Evolutionary conservation across 768 basidiomycete species (phyloP).

Genomic region (Boletus reticuloceps): DNA sequence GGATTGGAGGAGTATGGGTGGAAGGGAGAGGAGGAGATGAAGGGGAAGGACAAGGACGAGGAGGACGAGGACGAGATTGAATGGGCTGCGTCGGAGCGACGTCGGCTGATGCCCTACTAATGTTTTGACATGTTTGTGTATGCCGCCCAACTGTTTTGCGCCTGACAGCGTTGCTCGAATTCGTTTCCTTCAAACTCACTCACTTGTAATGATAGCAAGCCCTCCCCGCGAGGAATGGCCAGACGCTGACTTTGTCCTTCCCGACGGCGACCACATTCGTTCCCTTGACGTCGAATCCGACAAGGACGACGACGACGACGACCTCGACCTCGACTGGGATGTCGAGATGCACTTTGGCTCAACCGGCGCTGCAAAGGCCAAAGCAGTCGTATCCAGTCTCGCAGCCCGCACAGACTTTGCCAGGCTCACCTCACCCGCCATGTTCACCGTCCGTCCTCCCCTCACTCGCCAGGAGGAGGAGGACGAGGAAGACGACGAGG

Average conservation of each 20-base stretch:
- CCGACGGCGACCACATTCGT: constrained; percentile 69
- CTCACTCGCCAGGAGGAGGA: constrained; percentile 44
- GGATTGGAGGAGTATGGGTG: constrained; percentile 51
- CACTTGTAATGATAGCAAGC: constrained; percentile 34
- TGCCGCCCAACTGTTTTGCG: too few species aligned
- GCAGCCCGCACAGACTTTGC: constrained; percentile 42
- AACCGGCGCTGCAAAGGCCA: constrained; percentile 51
- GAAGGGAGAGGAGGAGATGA: constrained; percentile 22
- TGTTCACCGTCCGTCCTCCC: constrained; percentile 64
- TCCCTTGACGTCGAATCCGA: constrained; percentile 56
- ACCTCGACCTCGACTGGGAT: constrained; percentile 63
- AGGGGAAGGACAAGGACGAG: constrained; percentile 49
- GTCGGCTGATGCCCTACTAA: too few species aligned
- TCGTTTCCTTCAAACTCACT: too few species aligned
- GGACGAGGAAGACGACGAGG: constrained; percentile 76
- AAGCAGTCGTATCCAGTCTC: constrained; percentile 37
- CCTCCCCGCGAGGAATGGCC: constrained; percentile 77
- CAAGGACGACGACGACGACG: constrained; percentile 53
- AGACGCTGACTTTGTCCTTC: constrained; percentile 84
- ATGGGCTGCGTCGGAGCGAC: too few species aligned
- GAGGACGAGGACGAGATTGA: too few species aligned
- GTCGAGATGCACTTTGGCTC: constrained; percentile 66
- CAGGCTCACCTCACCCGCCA: constrained; percentile 19
- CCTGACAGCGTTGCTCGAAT: too few species aligned
- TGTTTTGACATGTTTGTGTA: constrained; percentile 22